Base-by-base conservation (phyloP, 805 yeast species). In the Starmerella geochares region DNA sequence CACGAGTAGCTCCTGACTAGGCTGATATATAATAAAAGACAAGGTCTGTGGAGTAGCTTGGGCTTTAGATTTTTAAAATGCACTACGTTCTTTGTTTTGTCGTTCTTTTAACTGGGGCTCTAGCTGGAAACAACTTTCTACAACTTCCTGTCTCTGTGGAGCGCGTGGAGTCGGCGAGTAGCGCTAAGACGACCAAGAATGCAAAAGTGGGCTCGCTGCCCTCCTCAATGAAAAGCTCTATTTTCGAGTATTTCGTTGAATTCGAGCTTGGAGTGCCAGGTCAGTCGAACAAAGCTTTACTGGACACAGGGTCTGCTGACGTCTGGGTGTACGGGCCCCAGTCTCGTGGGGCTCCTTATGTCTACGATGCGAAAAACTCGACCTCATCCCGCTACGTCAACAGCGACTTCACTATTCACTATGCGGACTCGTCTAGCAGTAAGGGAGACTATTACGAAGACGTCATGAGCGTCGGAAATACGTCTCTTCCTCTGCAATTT, bases 221-320 rank as follows among this genome's bases (percentile, higher is more conserved):
- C 9, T 10, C 29, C n/a, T 38, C 42, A 8, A 23, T 38, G 42
- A 23, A 16, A 17, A 20, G 42, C n/a, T 38, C 42, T 5, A 38
- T 38, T 5, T 38, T 23, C 42, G 42, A 38, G 19, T 60, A 58
- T 45, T 44, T 49, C 17, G 57, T 54, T 23, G 52, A 44, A 9
- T 58, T 60, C 39, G 57, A 60, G 19, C 49, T 62, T 9, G 86
- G 87, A 5, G 72, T 83, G 0, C 71, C 76, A 2, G 54, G 66
- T 0, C 79, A 79, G 54, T 8, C 8, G 14, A 38, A 38, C 29
- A 58, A 65, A 4, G 51, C 47, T 3, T 24, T 79, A 33, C 62
- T 81, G 6, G 87, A 81, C 58, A 81, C 86, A 1, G 87, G 86
- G 2, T 79, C 85, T 0, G 73, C 82, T 0, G 86, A 81, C 61